phyloP scores from a whole-genome alignment of 2,329 filamentous ascomycete species.

The Aspergillus thermomutatus region DNA sequence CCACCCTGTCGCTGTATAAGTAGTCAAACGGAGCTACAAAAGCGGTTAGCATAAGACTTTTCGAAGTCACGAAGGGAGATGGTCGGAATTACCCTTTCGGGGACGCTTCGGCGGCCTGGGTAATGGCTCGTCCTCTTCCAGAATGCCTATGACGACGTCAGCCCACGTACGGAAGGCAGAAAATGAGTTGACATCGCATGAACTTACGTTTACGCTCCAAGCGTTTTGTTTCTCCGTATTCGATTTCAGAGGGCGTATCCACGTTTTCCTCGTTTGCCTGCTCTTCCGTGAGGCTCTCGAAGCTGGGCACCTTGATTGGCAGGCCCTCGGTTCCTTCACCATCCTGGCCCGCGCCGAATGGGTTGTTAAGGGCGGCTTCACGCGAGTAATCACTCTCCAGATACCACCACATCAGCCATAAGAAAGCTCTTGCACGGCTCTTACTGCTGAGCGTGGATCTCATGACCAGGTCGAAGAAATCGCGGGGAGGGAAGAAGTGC shows the following conservation, averaged over 20 bases:
- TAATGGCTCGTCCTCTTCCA: conserved; percentile 47
- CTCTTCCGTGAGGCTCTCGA: conserved; percentile 48
- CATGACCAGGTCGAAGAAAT: conserved; percentile 98
- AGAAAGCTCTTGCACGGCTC: conserved; percentile 80
- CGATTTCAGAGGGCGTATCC: conserved; percentile 47
- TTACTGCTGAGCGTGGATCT: conserved; percentile 74
- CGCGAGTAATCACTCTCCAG: conserved; percentile 91
- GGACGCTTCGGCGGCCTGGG: conserved; percentile 43
- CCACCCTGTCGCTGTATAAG: conserved; percentile 26
- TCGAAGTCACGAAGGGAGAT: not conserved
- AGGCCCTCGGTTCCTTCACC: conserved; percentile 42
- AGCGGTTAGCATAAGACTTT: conserved; percentile 1
- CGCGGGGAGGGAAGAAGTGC: conserved; percentile 78
- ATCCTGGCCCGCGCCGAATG: conserved; percentile 64
- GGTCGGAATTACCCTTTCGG: conserved; percentile 36
- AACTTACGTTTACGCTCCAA: conserved; percentile 45
- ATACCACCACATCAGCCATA: conserved; percentile 99
- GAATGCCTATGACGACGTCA: conserved; percentile 34
- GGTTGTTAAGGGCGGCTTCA: conserved; percentile 84
- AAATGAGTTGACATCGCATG: not conserved
- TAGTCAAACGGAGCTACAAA: conserved; percentile 18
- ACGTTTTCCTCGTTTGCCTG: conserved; percentile 51
- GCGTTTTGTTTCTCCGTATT: conserved; percentile 48
- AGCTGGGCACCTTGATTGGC: conserved; percentile 46
- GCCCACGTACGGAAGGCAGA: not conserved